Conservation (phyloP, 352 stramenopile species). For the Phytophthora capsici region DNA sequence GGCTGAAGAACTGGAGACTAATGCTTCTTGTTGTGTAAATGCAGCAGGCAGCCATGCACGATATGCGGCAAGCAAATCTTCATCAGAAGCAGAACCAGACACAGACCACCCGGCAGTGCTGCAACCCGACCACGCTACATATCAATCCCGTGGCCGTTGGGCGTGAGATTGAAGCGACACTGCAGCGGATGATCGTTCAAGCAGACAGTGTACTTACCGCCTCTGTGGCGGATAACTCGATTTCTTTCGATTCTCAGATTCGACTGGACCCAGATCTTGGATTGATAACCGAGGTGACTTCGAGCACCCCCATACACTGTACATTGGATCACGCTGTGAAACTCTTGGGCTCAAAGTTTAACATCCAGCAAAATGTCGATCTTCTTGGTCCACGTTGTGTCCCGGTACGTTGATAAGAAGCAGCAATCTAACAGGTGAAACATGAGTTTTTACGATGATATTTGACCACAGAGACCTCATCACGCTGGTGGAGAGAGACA, state of each 20-base stretch:
- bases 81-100: not conserved
- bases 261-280: conserved; percentile 4
- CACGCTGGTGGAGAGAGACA: conserved; percentile 2
- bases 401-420: not conserved
- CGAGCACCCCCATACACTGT: conserved; percentile 21
- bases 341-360: conserved; percentile 5
- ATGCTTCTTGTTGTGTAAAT: not conserved
- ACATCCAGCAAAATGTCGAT: not conserved
- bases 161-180: conserved; percentile 13
- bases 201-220: not conserved
- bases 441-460: too few relatives aligned
- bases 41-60: conserved; percentile 4
- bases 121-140: conserved; percentile 22
- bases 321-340: conserved; percentile 5
- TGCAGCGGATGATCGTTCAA: conserved; percentile 11
- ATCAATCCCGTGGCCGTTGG: conserved; percentile 11
- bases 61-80: not conserved
- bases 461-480: not conserved
- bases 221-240: not conserved
- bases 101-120: conserved; percentile 7
- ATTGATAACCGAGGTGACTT: conserved; percentile 8
- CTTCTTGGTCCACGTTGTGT: not conserved
- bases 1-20: not conserved
- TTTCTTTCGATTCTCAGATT: conserved; percentile 16
- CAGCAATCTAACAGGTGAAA: too few relatives aligned